These are phyloP conservation scores for Cytauxzoon felis DNA, from an alignment of 169 alveolate species.

Conservation along the genomic window DNA sequence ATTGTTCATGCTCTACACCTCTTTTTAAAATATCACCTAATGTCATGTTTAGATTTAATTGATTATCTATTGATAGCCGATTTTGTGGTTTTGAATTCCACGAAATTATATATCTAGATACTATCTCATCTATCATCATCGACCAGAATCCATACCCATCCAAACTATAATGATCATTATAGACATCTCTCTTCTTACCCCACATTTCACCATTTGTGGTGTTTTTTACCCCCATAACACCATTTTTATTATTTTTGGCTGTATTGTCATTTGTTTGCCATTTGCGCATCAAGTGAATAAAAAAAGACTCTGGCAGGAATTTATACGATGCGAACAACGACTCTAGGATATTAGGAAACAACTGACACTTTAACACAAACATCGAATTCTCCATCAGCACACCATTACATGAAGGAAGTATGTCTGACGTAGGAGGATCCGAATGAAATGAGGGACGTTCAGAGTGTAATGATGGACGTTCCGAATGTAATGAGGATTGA, in stretches of 20 bases:
- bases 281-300: conserved; percentile 11
- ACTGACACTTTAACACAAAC: conserved; percentile 46
- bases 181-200: not conserved
- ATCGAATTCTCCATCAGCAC: conserved; percentile 23
- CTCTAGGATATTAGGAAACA: too few species aligned
- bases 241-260: not conserved
- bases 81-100: conserved; percentile 64
- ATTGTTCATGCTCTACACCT: conserved; percentile 62
- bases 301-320: not conserved
- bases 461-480: too few species aligned
- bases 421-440: too few species aligned
- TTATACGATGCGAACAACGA: not conserved
- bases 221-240: not conserved
- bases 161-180: not conserved
- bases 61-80: conserved; percentile 43
- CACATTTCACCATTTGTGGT: not conserved
- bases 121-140: conserved; percentile 37
- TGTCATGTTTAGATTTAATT: conserved; percentile 13
- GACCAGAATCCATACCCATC: conserved; percentile 33
- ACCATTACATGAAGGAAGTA: conserved; percentile 10
- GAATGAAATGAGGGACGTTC: too few species aligned
- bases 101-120: conserved; percentile 25
- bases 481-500: too few species aligned
- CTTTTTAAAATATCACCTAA: conserved; percentile 38
- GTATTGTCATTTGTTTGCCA: not conserved